These are phyloP conservation scores for Cicer pinnatifidum DNA, from an alignment of 306 rosid genomes.

Conservation along the genomic window DNA sequence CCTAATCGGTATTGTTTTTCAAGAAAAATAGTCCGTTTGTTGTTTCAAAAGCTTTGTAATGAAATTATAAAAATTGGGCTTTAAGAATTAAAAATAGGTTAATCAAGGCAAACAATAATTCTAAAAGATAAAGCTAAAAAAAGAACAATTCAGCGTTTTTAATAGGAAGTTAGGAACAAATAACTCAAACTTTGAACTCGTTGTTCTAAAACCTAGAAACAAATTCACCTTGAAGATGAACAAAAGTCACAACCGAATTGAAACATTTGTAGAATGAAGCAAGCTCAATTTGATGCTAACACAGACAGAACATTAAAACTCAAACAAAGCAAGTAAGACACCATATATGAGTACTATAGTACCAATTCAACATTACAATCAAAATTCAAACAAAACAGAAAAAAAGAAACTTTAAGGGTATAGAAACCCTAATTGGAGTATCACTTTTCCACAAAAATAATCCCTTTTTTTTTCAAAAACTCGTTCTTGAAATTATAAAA, in stretches of 20 bases:
- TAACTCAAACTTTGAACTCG: not conserved
- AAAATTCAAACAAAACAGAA: not conserved
- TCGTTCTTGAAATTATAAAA: not conserved
- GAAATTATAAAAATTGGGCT: not conserved
- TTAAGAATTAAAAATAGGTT: not conserved
- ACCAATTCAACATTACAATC: not conserved
- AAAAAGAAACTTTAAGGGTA: not conserved
- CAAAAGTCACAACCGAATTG: not conserved
- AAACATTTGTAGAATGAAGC: slow-evolving; percentile 5
- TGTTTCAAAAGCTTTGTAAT: not conserved
- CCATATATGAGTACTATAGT: no score
- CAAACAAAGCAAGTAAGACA: slow-evolving; percentile 8
- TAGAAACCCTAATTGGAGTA: not conserved
- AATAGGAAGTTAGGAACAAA: slow-evolving; percentile 6
- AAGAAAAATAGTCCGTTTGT: no score
- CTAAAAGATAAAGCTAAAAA: not conserved
- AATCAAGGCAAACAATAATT: not conserved
- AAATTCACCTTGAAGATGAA: not conserved
- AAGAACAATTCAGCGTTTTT: not conserved
- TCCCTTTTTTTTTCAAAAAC: not conserved
- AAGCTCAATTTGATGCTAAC: not conserved
- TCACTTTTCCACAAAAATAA: no score
- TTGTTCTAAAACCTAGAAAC: not conserved
- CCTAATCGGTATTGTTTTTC: not conserved
- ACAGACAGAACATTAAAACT: not conserved